These are phyloP conservation scores for Capsella rubella DNA, from an alignment of 441 rosid species.

Conservation along the genomic window DNA sequence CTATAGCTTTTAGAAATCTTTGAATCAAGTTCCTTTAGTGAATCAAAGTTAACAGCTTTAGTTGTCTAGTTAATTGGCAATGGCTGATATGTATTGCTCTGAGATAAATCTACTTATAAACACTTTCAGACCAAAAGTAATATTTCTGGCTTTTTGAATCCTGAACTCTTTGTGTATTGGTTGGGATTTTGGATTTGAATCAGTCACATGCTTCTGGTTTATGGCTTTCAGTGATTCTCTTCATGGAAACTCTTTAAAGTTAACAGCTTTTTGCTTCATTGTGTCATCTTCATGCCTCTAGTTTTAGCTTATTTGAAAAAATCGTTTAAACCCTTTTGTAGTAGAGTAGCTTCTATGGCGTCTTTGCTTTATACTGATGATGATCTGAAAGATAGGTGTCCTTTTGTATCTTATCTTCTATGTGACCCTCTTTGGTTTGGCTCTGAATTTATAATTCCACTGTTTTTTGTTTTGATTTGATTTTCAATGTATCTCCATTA, in stretches of 20 bases:
- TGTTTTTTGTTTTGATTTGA: no score
- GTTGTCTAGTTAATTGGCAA: background rate
- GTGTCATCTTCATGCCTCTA: background rate
- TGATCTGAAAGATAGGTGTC: background rate
- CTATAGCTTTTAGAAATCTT: background rate
- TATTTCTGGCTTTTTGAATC: constrained; percentile 1
- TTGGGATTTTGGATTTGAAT: background rate
- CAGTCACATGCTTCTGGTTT: background rate
- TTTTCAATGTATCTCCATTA: no score
- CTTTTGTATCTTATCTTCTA: background rate
- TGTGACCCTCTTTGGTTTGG: constrained; percentile 5
- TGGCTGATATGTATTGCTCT: background rate
- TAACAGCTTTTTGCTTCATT: background rate
- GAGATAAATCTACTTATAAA: background rate
- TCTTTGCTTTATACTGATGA: background rate
- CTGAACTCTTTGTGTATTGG: background rate
- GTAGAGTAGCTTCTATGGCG: background rate
- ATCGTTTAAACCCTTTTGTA: background rate
- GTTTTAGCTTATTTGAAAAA: background rate
- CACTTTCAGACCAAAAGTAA: background rate
- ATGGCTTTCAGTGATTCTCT: background rate
- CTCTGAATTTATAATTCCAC: background rate
- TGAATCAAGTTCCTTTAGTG: background rate
- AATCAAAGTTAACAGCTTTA: background rate
- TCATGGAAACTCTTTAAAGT: background rate